These are phyloP conservation scores for Thalassiosira hispida DNA, from an alignment of 352 stramenopile genomes.

Conservation along the genomic window DNA sequence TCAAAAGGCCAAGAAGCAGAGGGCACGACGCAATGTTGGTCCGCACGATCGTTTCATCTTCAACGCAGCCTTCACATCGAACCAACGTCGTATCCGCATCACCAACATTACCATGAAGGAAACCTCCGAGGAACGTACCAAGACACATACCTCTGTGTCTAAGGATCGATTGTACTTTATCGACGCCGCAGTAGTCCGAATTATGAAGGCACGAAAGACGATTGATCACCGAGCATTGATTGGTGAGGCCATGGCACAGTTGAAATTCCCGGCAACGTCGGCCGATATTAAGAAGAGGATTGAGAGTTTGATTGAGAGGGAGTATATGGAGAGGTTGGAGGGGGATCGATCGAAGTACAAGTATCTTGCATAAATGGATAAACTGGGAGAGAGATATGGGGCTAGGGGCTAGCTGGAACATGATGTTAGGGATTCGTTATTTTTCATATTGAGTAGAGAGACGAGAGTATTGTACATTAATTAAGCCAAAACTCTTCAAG, in stretches of 20 bases:
- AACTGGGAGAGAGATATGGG: too few species aligned
- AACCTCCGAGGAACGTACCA: conserved; percentile 76
- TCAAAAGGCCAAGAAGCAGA: conserved; percentile 86
- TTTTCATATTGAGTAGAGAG: too few species aligned
- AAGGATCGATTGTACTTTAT: conserved; percentile 83
- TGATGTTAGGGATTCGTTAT: too few species aligned
- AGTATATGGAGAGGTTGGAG: conserved; percentile 96
- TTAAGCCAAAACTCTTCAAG: too few species aligned
- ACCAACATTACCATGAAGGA: conserved; percentile 87
- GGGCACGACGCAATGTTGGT: conserved; percentile 86
- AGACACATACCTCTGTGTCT: conserved; percentile 83
- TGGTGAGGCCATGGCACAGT: conserved; percentile 91
- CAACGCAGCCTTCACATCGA: conserved; percentile 94
- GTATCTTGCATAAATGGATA: conserved; percentile 99
- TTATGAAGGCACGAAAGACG: conserved; percentile 99
- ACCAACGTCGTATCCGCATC: conserved; percentile 88
- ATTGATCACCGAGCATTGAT: conserved; percentile 93
- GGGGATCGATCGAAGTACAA: conserved; percentile 95
- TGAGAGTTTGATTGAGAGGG: conserved; percentile 98
- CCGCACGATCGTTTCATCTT: conserved; percentile 92
- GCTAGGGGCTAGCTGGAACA: too few species aligned
- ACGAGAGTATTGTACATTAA: too few species aligned
- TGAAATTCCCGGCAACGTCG: conserved; percentile 92
- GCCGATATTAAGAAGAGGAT: conserved; percentile 97
- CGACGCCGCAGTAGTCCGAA: conserved; percentile 94